Percentiles rank a stretch among this genome's conserved stretches.
Conservation (phyloP, 2,329 filamentous ascomycete genomes). For the Macrophomina phaseolina region DNA sequence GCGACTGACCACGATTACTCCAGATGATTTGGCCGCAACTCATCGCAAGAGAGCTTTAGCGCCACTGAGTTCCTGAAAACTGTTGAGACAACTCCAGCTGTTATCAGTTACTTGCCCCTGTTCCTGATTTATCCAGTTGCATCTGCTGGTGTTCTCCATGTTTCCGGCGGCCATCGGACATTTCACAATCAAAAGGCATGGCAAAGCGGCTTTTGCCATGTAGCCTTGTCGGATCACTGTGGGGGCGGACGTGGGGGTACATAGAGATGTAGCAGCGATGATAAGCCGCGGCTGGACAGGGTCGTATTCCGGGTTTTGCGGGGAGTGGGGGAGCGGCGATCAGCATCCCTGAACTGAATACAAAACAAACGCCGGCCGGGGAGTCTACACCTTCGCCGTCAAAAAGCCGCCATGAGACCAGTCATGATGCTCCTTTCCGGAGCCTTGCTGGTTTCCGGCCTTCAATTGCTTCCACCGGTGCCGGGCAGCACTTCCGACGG, state of each 20-base stretch:
- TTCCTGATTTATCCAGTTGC: no score
- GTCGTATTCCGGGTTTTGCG: conserved; percentile 4
- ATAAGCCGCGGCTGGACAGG: conserved; percentile 5
- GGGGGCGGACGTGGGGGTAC: conserved; percentile 10
- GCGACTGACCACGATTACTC: no score
- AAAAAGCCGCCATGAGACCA: background rate
- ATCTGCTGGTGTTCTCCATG: no score
- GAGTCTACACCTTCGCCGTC: background rate
- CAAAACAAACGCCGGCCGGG: conserved; percentile 1
- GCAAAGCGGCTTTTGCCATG: no score
- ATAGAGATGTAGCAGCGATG: conserved; percentile 1
- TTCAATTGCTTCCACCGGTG: conserved; percentile 49
- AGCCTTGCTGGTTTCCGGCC: conserved; percentile 34
- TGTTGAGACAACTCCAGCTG: no score
- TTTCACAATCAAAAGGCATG: no score
- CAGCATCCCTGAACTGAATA: conserved; percentile 13
- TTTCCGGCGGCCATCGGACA: no score
- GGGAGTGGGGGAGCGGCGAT: conserved; percentile 11
- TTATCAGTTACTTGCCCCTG: no score
- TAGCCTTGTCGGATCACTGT: background rate
- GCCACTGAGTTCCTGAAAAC: no score
- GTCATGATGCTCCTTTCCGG: background rate
- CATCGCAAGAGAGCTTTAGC: no score
- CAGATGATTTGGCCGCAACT: no score
- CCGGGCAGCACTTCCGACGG: conserved; percentile 28